Evolutionary conservation across 78 protist species (phyloP).

Genomic region (Dictyostelium citrinum): DNA sequence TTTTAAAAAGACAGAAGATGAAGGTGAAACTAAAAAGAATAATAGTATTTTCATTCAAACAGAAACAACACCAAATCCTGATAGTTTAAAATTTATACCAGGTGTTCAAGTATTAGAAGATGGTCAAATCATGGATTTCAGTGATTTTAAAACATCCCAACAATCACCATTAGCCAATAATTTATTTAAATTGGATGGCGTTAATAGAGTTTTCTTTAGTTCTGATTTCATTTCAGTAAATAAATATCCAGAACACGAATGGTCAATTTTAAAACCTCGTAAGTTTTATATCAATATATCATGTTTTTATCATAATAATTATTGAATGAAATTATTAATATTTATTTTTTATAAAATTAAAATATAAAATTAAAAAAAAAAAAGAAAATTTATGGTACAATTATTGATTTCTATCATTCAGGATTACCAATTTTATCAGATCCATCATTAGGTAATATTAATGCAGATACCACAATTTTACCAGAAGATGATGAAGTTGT

Average conservation of each 20-base stretch:
- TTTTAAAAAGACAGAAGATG: neutral
- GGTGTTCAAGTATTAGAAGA: constrained; percentile 67
- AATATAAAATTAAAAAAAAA: too few relatives aligned
- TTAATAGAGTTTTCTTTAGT: constrained; percentile 83
- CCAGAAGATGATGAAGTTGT: constrained; percentile 86
- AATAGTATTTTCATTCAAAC: constrained; percentile 78
- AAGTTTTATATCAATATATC: constrained; percentile 5
- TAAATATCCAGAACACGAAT: constrained; percentile 64
- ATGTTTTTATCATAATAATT: too few relatives aligned
- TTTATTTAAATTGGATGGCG: constrained; percentile 86
- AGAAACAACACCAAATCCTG: constrained; percentile 85
- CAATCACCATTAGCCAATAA: constrained; percentile 85
- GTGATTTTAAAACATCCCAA: constrained; percentile 61
- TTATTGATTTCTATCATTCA: constrained; percentile 75
- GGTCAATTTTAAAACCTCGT: constrained; percentile 85
- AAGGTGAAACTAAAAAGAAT: neutral
- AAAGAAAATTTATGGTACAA: constrained; percentile 64
- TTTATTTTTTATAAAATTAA: too few relatives aligned
- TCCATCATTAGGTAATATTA: neutral
- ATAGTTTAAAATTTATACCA: constrained; percentile 82
- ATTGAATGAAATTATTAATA: too few relatives aligned
- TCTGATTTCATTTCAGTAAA: constrained; percentile 86
- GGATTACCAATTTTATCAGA: constrained; percentile 76
- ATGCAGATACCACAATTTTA: constrained; percentile 71
- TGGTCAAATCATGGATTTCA: constrained; percentile 65